Conservation (phyloP, 2,329 filamentous ascomycete species). For the Epicoccum nigrum region DNA sequence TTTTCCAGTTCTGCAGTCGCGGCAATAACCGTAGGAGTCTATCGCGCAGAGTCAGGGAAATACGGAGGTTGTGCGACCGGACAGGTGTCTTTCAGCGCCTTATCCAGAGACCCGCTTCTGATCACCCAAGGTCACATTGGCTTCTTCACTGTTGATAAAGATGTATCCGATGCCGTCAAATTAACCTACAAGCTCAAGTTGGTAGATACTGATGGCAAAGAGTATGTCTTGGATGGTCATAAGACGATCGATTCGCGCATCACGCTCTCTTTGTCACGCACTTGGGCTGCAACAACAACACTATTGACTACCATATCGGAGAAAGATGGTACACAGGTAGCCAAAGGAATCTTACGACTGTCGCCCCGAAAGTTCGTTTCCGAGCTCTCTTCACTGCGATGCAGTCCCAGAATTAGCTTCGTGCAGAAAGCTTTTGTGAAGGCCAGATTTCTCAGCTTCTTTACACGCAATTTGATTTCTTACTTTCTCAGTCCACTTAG, state of each 20-base stretch:
- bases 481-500: neutral
- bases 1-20: neutral
- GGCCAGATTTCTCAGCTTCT: neutral
- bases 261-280: neutral
- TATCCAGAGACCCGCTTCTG: slow-evolving; percentile 40
- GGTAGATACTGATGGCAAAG: neutral
- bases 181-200: slow-evolving; percentile 60
- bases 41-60: neutral
- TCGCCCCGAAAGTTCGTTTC: neutral
- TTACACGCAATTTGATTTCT: neutral
- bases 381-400: neutral
- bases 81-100: neutral
- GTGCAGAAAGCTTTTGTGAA: neutral
- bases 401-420: neutral
- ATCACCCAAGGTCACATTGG: slow-evolving; percentile 64
- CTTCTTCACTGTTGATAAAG: slow-evolving; percentile 61
- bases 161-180: slow-evolving; percentile 63
- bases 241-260: neutral
- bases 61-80: neutral
- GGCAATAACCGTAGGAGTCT: neutral
- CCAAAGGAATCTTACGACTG: neutral
- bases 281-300: neutral
- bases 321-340: neutral
- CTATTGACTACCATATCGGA: neutral
- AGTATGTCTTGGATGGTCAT: neutral